A percentile compares a stretch with the other conserved stretches of the same genome.
Conservation (phyloP, 306 rosid species). For the Carpinus fangiana region DNA sequence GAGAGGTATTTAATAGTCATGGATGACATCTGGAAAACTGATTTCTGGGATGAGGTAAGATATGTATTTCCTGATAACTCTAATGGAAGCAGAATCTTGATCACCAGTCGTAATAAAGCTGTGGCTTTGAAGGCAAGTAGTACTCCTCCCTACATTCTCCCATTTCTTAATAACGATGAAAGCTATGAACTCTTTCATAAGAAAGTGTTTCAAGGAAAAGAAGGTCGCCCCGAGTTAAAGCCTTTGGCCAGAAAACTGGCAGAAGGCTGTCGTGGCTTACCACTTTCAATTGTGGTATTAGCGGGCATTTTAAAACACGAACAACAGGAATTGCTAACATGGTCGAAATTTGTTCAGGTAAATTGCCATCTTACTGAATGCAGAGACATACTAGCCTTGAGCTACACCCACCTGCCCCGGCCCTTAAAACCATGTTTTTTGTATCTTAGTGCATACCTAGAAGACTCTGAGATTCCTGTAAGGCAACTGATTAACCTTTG, state of each 20-base stretch:
- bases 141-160: conserved; percentile 11
- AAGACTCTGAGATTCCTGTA: conserved; percentile 23
- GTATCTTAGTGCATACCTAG: conserved; percentile 27
- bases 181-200: conserved; percentile 33
- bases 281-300: not conserved
- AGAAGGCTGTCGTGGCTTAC: not conserved
- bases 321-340: not conserved
- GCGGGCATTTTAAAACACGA: not conserved
- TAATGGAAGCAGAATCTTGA: conserved; percentile 1
- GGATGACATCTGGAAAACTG: not conserved
- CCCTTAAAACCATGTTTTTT: conserved; percentile 31
- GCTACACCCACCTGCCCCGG: conserved; percentile 18
- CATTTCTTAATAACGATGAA: conserved; percentile 9
- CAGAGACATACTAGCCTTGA: not conserved
- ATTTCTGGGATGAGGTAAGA: not conserved
- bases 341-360: conserved; percentile 11
- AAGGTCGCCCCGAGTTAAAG: not conserved
- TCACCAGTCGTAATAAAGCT: not conserved
- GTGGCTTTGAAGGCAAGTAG: not conserved
- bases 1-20: not conserved
- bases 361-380: conserved; percentile 13
- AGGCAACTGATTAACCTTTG: conserved; percentile 5
- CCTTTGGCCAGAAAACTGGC: not conserved
- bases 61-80: not conserved
- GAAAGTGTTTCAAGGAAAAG: not conserved